These are phyloP conservation scores for Letharia lupina DNA, from an alignment of 495 filamentous ascomycete genomes.

Conservation along the genomic window DNA sequence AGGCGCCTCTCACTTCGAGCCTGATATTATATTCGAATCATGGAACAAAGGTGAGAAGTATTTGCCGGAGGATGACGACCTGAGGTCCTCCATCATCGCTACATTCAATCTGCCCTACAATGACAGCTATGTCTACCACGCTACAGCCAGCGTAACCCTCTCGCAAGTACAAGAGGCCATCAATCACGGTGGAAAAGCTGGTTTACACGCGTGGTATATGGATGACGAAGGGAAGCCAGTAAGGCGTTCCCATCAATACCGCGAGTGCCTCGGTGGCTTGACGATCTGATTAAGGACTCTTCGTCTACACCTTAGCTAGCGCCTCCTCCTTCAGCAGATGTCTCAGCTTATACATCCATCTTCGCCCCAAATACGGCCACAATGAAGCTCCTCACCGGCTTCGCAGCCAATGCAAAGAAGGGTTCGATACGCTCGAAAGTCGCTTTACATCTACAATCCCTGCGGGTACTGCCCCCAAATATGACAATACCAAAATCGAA, in stretches of 20 bases:
- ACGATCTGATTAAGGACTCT: slow-evolving; percentile 16
- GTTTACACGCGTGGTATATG: slow-evolving; percentile 37
- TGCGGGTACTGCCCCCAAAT: slow-evolving; percentile 31
- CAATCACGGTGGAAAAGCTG: slow-evolving; percentile 36
- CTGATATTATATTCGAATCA: slow-evolving; percentile 30
- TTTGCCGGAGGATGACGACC: slow-evolving; percentile 34
- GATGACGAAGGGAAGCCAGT: slow-evolving; percentile 31
- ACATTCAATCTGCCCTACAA: slow-evolving; percentile 42
- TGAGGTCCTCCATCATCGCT: slow-evolving; percentile 40
- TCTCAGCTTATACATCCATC: slow-evolving; percentile 49
- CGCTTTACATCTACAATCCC: slow-evolving; percentile 39
- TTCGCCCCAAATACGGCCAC: slow-evolving; percentile 44
- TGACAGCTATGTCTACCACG: slow-evolving; percentile 52
- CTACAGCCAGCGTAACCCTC: slow-evolving; percentile 43
- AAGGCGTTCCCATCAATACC: slow-evolving; percentile 14
- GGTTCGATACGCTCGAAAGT: slow-evolving; percentile 42
- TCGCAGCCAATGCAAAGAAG: slow-evolving; percentile 51
- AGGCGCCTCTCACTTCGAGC: slow-evolving; percentile 30
- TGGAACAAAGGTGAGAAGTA: slow-evolving; percentile 27
- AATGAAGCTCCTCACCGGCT: slow-evolving; percentile 42
- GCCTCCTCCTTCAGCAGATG: slow-evolving; percentile 42
- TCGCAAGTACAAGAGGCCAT: slow-evolving; percentile 46
- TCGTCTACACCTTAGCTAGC: slow-evolving; percentile 29
- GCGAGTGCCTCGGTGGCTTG: slow-evolving; percentile 14
- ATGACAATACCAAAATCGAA: slow-evolving; percentile 35